Percentiles rank a stretch among this genome's conserved stretches.
Evolutionary conservation across 306 rosid genomes (phyloP).

Genomic region (Canavalia ensiformis): DNA sequence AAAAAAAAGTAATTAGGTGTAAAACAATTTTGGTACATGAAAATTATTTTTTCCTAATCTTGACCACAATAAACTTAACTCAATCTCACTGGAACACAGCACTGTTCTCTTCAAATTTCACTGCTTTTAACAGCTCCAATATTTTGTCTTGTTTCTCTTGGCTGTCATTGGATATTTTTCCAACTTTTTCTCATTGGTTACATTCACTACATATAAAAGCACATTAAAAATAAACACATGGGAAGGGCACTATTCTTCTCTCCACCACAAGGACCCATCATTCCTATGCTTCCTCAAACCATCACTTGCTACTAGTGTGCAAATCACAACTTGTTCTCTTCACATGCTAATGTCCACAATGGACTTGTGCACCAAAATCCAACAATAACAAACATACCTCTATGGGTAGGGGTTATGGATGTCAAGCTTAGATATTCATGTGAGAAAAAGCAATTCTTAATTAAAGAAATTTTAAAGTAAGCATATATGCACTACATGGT

Average conservation of each 20-base stretch:
- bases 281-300: constrained; percentile 49
- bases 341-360: constrained; percentile 70
- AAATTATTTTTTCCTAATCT: too few relatives aligned
- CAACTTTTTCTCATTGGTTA: constrained; percentile 41
- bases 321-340: constrained; percentile 48
- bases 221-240: constrained; percentile 58
- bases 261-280: constrained; percentile 55
- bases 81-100: neutral
- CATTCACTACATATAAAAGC: constrained; percentile 47
- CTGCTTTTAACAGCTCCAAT: constrained; percentile 44
- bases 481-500: constrained; percentile 3
- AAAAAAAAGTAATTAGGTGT: too few relatives aligned
- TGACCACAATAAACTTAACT: constrained; percentile 36
- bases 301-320: constrained; percentile 32
- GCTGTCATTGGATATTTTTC: constrained; percentile 10
- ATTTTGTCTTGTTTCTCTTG: constrained; percentile 50
- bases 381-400: neutral
- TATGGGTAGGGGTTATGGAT: constrained; percentile 26
- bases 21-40: too few relatives aligned
- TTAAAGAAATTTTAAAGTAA: neutral
- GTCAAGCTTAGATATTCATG: constrained; percentile 7
- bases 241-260: constrained; percentile 52
- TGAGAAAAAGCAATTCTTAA: constrained; percentile 14
- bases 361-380: constrained; percentile 35
- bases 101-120: constrained; percentile 39